Evolutionary conservation across 2,329 filamentous ascomycete genomes (phyloP).

Genomic region (Cadophora sp.): DNA sequence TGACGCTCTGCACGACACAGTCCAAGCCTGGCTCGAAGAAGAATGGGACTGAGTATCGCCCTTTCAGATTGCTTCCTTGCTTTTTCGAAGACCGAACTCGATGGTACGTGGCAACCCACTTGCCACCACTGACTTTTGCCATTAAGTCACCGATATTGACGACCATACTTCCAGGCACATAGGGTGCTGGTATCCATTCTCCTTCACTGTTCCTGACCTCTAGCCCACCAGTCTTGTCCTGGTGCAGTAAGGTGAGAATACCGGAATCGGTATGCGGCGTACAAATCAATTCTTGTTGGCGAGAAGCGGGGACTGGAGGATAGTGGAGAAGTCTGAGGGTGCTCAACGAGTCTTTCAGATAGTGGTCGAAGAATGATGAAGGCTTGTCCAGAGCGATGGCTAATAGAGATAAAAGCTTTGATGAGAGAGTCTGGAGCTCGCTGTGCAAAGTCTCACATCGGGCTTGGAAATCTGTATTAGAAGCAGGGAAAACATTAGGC

Average conservation of each 20-base stretch:
- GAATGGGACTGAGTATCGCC: slow-evolving; percentile 52
- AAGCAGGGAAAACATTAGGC: slow-evolving; percentile 49
- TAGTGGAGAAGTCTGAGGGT: slow-evolving; percentile 54
- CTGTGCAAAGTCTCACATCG: slow-evolving; percentile 47
- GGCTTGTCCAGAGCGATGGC: slow-evolving; percentile 49
- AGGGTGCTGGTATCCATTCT: slow-evolving; percentile 55
- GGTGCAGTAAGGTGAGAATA: slow-evolving; percentile 54
- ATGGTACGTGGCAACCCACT: slow-evolving; percentile 54
- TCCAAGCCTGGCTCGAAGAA: slow-evolving; percentile 54
- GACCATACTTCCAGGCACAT: slow-evolving; percentile 54
- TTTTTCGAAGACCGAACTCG: slow-evolving; percentile 47
- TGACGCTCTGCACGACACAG: slow-evolving; percentile 48
- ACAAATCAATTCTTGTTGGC: slow-evolving; percentile 43
- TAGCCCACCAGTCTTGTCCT: slow-evolving; percentile 53
- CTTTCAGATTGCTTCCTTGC: slow-evolving; percentile 16
- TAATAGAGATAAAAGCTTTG: slow-evolving; percentile 48
- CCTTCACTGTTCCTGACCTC: slow-evolving; percentile 55
- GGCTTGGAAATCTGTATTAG: slow-evolving; percentile 32
- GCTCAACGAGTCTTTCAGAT: slow-evolving; percentile 50
- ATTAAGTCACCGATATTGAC: slow-evolving; percentile 56
- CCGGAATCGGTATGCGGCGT: slow-evolving; percentile 52
- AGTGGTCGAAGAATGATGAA: slow-evolving; percentile 48
- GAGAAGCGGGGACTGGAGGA: slow-evolving; percentile 42
- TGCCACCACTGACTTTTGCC: slow-evolving; percentile 44
- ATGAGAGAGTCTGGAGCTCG: slow-evolving; percentile 49